Base-by-base conservation (phyloP, 495 filamentous ascomycete species). In the Oidiodendron maius region DNA sequence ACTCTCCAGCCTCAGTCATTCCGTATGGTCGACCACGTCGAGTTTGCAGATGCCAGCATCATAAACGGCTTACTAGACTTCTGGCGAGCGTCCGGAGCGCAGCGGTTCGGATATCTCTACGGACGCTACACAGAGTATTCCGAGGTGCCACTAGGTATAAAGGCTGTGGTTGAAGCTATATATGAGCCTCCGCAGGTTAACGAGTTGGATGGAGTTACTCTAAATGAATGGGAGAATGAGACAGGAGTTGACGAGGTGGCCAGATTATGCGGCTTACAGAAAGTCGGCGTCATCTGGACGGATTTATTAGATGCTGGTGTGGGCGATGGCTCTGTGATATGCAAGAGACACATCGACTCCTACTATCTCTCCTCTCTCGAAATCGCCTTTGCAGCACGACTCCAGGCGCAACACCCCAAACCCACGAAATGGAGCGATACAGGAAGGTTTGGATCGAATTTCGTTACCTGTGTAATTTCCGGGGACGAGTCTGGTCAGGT, bases 11-110 rank as follows among this genome's bases (percentile, higher is more conserved):
- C 87, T 12, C 93, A 99, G 62, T 75, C 86, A 24, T 99, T 86
- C 60, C 86, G 93, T n/a, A 96, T 91, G 87, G 90, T 99, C 1
- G 93, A 99, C 59, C 93, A 99, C 64, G 91, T 99, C 53, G 94
- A 99, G 61, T 97, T 99, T 61, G 77, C 93, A 3, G 80, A 84
- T 1, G 78, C 88, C 1, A 75, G 77, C 26, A 68, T 96, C 17
- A 84, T 99, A 61, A 84, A 99, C 60, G 82, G 80, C 6, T 78
- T 96, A 24, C 78, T 99, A 32, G 80, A 95, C 52, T 91, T 91
- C 52, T 99, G 93, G 93, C 78, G 93, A 48, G 77, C 72, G 36
- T 91, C 86, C 1, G 78, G 77, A 0, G 65, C 77, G 13, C 93
- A 99, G 64, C 74, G 93, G 15, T 60, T 96, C 24, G 93, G 91